Base-by-base conservation (phyloP, 176 grass and related monocot genomes). In the Juncus effusus region DNA sequence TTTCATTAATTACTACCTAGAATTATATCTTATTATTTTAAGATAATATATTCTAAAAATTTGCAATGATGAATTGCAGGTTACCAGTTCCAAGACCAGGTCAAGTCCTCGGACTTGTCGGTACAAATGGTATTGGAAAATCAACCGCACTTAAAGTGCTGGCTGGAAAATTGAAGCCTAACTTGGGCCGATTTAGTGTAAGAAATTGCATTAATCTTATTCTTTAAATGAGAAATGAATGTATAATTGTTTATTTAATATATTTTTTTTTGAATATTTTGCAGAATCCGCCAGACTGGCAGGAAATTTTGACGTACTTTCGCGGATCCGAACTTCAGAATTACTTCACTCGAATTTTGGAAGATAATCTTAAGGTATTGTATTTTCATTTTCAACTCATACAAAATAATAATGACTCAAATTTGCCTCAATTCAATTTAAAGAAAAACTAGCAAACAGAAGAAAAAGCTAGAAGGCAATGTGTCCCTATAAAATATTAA, bases 81-180 rank as follows among this genome's bases (percentile, higher is more conserved):
- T 63, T 95, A 60, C 85, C 85, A 38, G 82, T 95, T 81, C 90
- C 90, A 73, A 89, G 74, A 69, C 82, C 85, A 76, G 90, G 90
- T n/a, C 74, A 89, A 79, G 79, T 89, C 54, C 56, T 95, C n/a
- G 90, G 85, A 14, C 73, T 95, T 42, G 82, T 89, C 56, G 90
- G 82, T 39, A 89, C 82, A 59, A 95, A 95, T 67, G 85, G 85
- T 79, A 89, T 95, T 40, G 90, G 90, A 1, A 95, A 95, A 61
- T 95, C 90, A 45, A 95, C 85, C 62, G 82, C 85, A 49, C 85
- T 95, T 53, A 81, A 86, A 63, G 81, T 95, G 61, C 54, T 95
- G 63, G 77, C 90, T 16, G 85, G 82, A 59, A 81, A 74, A 70
- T 78, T 95, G 51, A 95, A 89, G 38, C 90, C 90, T 40, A 95